Base-by-base conservation (phyloP, 2,329 filamentous ascomycete genomes). In the Arthrobotrys sphaeroides region DNA sequence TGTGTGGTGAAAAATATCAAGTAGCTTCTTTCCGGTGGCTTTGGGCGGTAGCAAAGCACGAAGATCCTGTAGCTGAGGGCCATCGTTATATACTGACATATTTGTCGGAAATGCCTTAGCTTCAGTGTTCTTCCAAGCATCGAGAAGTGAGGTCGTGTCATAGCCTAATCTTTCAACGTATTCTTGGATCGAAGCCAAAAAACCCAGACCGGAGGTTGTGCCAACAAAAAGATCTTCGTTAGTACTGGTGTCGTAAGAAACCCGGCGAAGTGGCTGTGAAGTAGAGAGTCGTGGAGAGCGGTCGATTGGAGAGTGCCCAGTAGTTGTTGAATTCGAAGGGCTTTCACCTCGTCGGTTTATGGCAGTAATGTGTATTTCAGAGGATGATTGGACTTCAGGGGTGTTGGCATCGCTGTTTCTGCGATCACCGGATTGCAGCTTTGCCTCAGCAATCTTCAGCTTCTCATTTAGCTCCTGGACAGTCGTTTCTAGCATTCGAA, bases 401-500 rank as follows among this genome's bases (percentile, higher is more conserved):
- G 18, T 31, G 24, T 16, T 64, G 5, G 45, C 16, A 33, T 72
- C 73, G 45, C 51, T 55, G 26, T 43, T 40, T 7, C 51, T 55
- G 12, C 28, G 47, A 4, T 77, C 73, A 24, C 51, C 53, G 13
- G 67, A 74, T 36, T 61, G 76, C 16, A 79, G 59, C 60, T 65
- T 78, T 18, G 64, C 70, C 47, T 80, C 78, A 1, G 79, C 78
- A 13, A 78, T 78, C 9, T 77, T 74, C 13, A 80, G 72, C 43
- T 80, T 80, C 49, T 73, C 69, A 36, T 77, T 77, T 24, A 80
- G 73, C 36, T 80, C 79, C 64, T 78, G 74, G 12, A 79, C 73
- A n/a, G 78, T 78, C 6, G 67, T 67, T 61, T 80, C 79, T 10
- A 80, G 77, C 36, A 72, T 72, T 49, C 78, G 77, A 65, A 80